These are phyloP conservation scores for Bipolaris zeicola DNA, from an alignment of 2,329 filamentous ascomycete genomes.

Conservation along the genomic window DNA sequence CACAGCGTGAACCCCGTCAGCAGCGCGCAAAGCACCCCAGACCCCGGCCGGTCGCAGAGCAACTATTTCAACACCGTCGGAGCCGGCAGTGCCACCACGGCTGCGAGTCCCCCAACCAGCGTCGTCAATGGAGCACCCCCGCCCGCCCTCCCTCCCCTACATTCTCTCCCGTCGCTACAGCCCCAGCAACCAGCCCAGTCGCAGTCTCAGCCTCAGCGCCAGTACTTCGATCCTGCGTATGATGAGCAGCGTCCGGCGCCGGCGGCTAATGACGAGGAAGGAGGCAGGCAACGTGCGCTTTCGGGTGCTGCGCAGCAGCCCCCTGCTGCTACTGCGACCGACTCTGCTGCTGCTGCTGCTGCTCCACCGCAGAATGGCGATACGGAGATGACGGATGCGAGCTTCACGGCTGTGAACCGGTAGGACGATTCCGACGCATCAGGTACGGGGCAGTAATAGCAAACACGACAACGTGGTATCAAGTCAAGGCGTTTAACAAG, in stretches of 20 bases:
- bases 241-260: conserved; percentile 36
- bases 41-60: conserved; percentile 37
- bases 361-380: conserved; percentile 43
- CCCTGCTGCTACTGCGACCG: conserved; percentile 20
- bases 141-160: conserved; percentile 30
- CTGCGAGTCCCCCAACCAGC: conserved; percentile 30
- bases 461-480: conserved; percentile 4
- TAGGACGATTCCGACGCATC: conserved; percentile 21
- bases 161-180: conserved; percentile 35
- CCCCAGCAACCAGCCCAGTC: conserved; percentile 15
- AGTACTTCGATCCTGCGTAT: conserved; percentile 42
- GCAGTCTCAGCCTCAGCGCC: conserved; percentile 18
- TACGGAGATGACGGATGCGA: conserved; percentile 50
- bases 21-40: conserved; percentile 48
- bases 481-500: conserved; percentile 11
- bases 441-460: not conserved
- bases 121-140: conserved; percentile 38
- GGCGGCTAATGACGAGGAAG: conserved; percentile 33
- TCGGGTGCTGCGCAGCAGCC: conserved; percentile 33
- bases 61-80: conserved; percentile 41
- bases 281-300: conserved; percentile 32
- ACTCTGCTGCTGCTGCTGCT: conserved; percentile 15
- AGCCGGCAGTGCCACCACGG: conserved; percentile 6
- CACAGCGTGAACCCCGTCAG: conserved; percentile 38
- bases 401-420: conserved; percentile 48